Conservation (phyloP, 2,329 filamentous ascomycete species). For the Aspergillus amoenus region DNA sequence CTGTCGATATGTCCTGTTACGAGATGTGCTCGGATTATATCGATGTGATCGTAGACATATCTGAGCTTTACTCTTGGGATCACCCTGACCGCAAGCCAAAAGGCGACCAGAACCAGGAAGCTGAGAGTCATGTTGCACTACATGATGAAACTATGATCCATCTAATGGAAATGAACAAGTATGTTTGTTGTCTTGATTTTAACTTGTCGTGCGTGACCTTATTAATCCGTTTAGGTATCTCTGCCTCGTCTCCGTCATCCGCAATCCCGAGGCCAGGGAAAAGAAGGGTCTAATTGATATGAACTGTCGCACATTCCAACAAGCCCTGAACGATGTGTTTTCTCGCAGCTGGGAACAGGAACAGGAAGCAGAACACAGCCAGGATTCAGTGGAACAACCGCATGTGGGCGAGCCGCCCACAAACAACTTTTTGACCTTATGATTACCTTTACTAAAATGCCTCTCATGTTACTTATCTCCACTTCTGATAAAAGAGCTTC, state of each 20-base stretch:
- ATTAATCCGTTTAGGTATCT: conserved; percentile 52
- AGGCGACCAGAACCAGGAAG: conserved; percentile 52
- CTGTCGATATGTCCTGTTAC: conserved; percentile 92
- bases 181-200: conserved; percentile 34
- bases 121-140: conserved; percentile 63
- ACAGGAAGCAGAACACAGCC: conserved; percentile 23
- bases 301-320: conserved; percentile 64
- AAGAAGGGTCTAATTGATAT: conserved; percentile 67
- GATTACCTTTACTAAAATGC: not conserved
- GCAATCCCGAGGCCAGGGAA: conserved; percentile 62
- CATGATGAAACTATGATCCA: conserved; percentile 65
- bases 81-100: conserved; percentile 43
- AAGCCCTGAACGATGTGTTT: conserved; percentile 62
- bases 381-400: conserved; percentile 13
- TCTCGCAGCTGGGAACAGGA: conserved; percentile 49
- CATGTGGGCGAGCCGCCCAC: not conserved
- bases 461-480: not conserved
- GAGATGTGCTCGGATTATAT: conserved; percentile 99
- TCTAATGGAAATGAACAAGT: conserved; percentile 67
- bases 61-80: conserved; percentile 86
- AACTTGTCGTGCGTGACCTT: not conserved
- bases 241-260: conserved; percentile 64
- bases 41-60: conserved; percentile 95
- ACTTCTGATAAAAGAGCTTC: not conserved
- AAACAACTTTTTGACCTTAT: conserved; percentile 8